Evolutionary conservation across 495 filamentous ascomycete genomes (phyloP).

Genomic region (Neurospora sp.): DNA sequence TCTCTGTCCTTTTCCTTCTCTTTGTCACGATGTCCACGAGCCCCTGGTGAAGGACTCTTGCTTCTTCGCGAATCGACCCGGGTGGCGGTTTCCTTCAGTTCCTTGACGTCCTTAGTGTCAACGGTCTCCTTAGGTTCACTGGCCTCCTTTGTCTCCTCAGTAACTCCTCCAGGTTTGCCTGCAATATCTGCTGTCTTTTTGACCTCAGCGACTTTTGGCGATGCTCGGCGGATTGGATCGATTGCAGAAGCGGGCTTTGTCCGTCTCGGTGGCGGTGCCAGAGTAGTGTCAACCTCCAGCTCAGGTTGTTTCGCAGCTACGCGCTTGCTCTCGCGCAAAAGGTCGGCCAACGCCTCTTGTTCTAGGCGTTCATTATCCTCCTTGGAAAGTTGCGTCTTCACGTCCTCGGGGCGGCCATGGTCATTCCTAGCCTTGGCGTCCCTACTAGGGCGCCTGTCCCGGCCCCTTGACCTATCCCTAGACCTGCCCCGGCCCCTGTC

Average conservation of each 20-base stretch:
- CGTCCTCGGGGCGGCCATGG: constrained; percentile 23
- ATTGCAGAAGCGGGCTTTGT: constrained; percentile 45
- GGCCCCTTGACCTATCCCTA: constrained; percentile 11
- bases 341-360: constrained; percentile 42
- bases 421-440: constrained; percentile 10
- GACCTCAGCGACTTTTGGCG: constrained; percentile 28
- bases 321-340: constrained; percentile 44
- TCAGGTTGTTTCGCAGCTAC: constrained; percentile 35
- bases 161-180: constrained; percentile 3
- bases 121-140: constrained; percentile 14
- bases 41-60: constrained; percentile 22
- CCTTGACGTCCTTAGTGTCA: constrained; percentile 18
- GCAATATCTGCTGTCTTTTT: constrained; percentile 25
- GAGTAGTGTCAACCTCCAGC: constrained; percentile 41
- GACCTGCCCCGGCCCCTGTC: constrained; percentile 24
- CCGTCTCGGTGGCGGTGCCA: constrained; percentile 44
- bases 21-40: constrained; percentile 24
- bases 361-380: constrained; percentile 45
- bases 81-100: constrained; percentile 11
- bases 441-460: constrained; percentile 18
- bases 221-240: constrained; percentile 37
- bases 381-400: constrained; percentile 40
- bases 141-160: constrained; percentile 13
- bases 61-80: constrained; percentile 24
- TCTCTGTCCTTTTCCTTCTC: constrained; percentile 22